Base-by-base conservation (phyloP, 495 filamentous ascomycete genomes). In the Beverwykella pulmonaria region DNA sequence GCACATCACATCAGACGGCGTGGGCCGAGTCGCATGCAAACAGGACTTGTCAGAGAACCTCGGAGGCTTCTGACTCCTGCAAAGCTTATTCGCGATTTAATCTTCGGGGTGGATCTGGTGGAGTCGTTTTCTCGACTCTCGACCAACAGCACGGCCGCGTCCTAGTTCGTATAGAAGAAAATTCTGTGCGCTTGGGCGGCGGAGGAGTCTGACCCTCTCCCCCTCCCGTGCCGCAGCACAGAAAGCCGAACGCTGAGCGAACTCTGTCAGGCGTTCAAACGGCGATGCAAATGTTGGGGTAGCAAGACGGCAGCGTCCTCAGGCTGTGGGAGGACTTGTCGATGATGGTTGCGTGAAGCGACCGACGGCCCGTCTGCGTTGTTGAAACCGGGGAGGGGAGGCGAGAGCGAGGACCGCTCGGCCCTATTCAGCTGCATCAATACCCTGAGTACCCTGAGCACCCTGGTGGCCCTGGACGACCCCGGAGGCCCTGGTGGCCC, bases 311-410 rank as follows among this genome's bases (percentile, higher is more conserved):
- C 53, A 27, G 53, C 53, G 17, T n/a, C 26, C 25, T 19, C 26
- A 34, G 30, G 30, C 30, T n/a, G n/a, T n/a, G n/a, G n/a, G n/a
- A n/a, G n/a, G n/a, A n/a, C n/a, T n/a, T n/a, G n/a, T n/a, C n/a
- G n/a, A n/a, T n/a, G n/a, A n/a, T n/a, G n/a, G n/a, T n/a, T n/a
- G n/a, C n/a, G n/a, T n/a, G n/a, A n/a, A n/a, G n/a, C n/a, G n/a
- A n/a, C n/a, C n/a, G 49, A 30, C 48, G 60, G 60, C 30, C 60
- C 60, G 60, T 54, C 44, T 59, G 55, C 47, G 27, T 63, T 44
- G 53, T 59, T 55, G 63, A 60, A 66, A 55, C 63, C 47, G 63
- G 54, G 49, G 48, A 58, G 63, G 54, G 49, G 48, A 58, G 56
- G 55, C 47, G 46, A 65, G 17, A 34, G 53, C 53, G 53, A 53